Evolutionary conservation across 1,139 yeast species (phyloP), one percentile per base, ranked within the genome.

Genomic region (Entelexis sorbosivorans): DNA sequence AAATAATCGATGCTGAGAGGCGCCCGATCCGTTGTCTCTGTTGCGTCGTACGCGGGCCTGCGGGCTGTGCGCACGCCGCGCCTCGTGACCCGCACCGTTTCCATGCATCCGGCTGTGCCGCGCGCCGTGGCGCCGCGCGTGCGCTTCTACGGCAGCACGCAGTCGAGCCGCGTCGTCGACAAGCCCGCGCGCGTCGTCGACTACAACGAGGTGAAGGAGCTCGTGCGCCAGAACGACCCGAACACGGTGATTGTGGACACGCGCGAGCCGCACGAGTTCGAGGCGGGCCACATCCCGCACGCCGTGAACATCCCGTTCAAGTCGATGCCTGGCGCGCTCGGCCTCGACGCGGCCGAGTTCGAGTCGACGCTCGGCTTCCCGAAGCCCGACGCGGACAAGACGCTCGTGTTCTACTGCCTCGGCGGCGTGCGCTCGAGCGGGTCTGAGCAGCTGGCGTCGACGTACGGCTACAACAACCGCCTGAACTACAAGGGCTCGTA

Each of bases 291-390:
- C 64, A 83, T 91, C 61, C 96, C 96, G 29, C 76, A 79, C 29
- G 82, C 98, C 14, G 69, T 88, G 57, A 91, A 91, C 65, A 76
- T 91, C 54, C 98, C 98, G 19, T 82, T 81, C 70, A 88, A 87
- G 64, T 79, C 94, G 8, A 78, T 89, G 16, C 97, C 97, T 0
- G 95, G 95, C n/a, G 97, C 97, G 0, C 73, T 91, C 58, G 87
- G 85, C 51, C 75, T 91, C 53, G 69, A 81, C 2, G 74, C 76
- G 8, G 94, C 84, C 50, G 95, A 86, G 59, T 91, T 93, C 63
- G 75, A 78, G 60, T 85, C 83, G 38, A 72, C 77, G 50, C 88
- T 89, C 69, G 91, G 95, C 16, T 81, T 88, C 63, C 73, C 73
- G n/a, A 91, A 91, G 69, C 98, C 98, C 4, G 61, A 70, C 7